Evolutionary conservation across 805 yeast genomes (phyloP).

Genomic region (Pichia thaimueangensis): DNA sequence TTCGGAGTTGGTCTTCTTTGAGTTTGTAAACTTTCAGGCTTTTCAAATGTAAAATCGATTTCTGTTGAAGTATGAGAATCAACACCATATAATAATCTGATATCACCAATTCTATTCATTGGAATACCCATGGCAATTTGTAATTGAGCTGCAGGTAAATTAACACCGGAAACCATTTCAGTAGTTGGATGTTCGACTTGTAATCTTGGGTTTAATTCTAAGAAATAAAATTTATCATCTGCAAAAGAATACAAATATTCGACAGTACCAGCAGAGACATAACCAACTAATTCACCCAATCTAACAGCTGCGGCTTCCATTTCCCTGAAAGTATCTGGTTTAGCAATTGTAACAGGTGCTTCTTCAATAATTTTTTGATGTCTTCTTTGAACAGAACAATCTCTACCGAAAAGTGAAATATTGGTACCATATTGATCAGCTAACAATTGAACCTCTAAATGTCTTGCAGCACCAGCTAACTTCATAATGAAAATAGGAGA

Average conservation of each 20-base stretch:
- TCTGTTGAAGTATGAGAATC: constrained; percentile 90
- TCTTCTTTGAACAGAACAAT: constrained; percentile 99
- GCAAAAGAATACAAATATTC: constrained; percentile 93
- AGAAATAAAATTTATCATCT: constrained; percentile 91
- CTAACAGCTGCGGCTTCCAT: constrained; percentile 99
- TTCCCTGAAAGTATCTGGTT: constrained; percentile 70
- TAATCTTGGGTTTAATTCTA: constrained; percentile 95
- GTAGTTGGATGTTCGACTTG: constrained; percentile 99
- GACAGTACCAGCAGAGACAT: constrained; percentile 98
- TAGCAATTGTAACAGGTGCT: constrained; percentile 97
- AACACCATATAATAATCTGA: constrained; percentile 87
- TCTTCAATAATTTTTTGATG: constrained; percentile 98
- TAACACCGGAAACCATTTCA: constrained; percentile 98
- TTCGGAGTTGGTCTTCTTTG: constrained; percentile 94
- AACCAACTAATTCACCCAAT: constrained; percentile 93
- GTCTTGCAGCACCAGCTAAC: constrained; percentile 96
- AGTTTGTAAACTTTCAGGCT: constrained; percentile 60
- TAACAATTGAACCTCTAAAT: constrained; percentile 92
- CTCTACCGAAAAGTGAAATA: constrained; percentile 96
- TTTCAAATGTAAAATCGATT: constrained; percentile 83
- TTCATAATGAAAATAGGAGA: constrained; percentile 98
- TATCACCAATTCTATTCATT: constrained; percentile 88
- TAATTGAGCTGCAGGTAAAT: constrained; percentile 95
- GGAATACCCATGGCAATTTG: constrained; percentile 99
- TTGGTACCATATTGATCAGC: constrained; percentile 99